A percentile compares a stretch with the other conserved stretches of the same genome.
Evolutionary conservation across 768 basidiomycete species (phyloP).

Genomic region (Rhizopogon rudus): DNA sequence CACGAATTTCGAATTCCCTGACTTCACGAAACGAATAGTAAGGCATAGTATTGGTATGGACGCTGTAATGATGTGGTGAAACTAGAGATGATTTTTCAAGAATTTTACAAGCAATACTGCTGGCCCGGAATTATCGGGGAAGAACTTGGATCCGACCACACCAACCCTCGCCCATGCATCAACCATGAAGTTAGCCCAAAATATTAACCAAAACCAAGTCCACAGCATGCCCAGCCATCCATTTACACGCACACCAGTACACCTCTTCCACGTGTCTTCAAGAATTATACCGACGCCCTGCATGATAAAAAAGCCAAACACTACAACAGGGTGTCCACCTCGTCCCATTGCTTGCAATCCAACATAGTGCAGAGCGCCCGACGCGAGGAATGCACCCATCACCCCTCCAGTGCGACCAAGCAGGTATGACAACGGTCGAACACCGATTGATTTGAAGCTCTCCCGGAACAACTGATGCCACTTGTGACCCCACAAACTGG

Average conservation of each 20-base stretch:
- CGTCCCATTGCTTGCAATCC: constrained; percentile 56
- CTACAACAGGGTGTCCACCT: constrained; percentile 38
- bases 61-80: no score
- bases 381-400: constrained; percentile 55
- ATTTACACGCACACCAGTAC: constrained; percentile 40
- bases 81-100: neutral
- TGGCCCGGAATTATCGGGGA: constrained; percentile 1
- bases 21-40: no score
- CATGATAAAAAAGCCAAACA: constrained; percentile 52
- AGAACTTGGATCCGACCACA: neutral
- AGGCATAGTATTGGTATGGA: no score
- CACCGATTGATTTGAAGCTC: constrained; percentile 47
- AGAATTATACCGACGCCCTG: constrained; percentile 48
- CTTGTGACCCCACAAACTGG: constrained; percentile 52
- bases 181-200: constrained; percentile 43
- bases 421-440: constrained; percentile 34
- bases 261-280: constrained; percentile 41
- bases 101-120: constrained; percentile 6
- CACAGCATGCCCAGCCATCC: constrained; percentile 51
- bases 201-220: constrained; percentile 41
- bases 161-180: constrained; percentile 32
- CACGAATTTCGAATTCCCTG: no score
- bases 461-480: constrained; percentile 72
- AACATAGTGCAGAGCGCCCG: constrained; percentile 53
- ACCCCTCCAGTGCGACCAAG: constrained; percentile 46